These are phyloP conservation scores for Colletotrichum sp. DNA, from an alignment of 2,329 filamentous ascomycete genomes.

Conservation along the genomic window DNA sequence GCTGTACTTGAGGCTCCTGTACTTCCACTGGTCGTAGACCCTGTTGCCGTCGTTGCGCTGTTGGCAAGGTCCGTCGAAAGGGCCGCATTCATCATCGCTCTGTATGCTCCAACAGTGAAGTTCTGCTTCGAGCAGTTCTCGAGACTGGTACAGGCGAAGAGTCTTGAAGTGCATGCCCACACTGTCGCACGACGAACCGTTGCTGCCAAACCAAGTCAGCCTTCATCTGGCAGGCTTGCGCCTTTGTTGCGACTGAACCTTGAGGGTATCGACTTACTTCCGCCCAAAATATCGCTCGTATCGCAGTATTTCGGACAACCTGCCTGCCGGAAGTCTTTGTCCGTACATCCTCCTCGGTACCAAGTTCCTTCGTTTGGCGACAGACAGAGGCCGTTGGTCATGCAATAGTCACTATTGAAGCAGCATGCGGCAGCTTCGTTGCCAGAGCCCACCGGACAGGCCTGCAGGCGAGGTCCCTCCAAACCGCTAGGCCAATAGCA, in stretches of 20 bases:
- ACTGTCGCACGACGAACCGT: not conserved
- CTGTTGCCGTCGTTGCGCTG: not conserved
- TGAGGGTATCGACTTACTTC: not conserved
- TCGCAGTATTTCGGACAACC: constrained; percentile 16
- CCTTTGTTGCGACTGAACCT: not conserved
- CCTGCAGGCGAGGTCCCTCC: not conserved
- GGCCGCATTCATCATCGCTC: constrained; percentile 7
- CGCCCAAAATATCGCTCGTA: not conserved
- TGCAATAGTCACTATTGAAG: constrained; percentile 12
- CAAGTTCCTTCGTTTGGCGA: constrained; percentile 9
- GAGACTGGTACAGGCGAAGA: not conserved
- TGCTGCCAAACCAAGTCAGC: not conserved
- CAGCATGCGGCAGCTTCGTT: constrained; percentile 13
- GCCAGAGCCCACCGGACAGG: not conserved
- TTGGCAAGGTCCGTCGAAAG: not conserved
- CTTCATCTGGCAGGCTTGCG: not conserved
- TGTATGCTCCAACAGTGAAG: not conserved
- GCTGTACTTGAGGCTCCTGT: not conserved
- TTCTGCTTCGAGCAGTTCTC: constrained; percentile 6
- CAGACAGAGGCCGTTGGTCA: constrained; percentile 19
- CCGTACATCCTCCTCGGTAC: constrained; percentile 16
- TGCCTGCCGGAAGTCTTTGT: not conserved
- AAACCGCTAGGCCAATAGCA: constrained; percentile 11
- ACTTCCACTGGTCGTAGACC: not conserved
- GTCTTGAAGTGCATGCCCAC: not conserved